Percentiles rank a stretch among this genome's conserved stretches.
Evolutionary conservation across 306 rosid species (phyloP).

Genomic region (Dryas alaskensis): DNA sequence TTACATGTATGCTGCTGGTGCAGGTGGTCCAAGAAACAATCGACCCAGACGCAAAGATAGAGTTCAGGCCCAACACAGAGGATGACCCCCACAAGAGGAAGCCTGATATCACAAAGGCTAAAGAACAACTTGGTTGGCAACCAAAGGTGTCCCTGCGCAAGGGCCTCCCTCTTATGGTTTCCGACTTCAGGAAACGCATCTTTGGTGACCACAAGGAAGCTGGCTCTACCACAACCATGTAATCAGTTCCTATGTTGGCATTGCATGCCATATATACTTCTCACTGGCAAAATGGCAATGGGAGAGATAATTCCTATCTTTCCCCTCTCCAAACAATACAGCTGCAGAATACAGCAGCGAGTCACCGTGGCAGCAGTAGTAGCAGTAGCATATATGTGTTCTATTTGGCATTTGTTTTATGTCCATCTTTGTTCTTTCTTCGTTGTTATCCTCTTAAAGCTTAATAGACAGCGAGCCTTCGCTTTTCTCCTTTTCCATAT

Average conservation of each 20-base stretch:
- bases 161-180: slow-evolving; percentile 95
- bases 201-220: slow-evolving; percentile 88
- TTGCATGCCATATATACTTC: slow-evolving; percentile 11
- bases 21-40: slow-evolving; percentile 98
- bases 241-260: slow-evolving; percentile 21
- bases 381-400: slow-evolving; percentile 17
- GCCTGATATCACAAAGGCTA: slow-evolving; percentile 81
- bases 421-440: slow-evolving; percentile 14
- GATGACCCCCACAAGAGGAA: slow-evolving; percentile 99
- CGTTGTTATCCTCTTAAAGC: slow-evolving; percentile 10
- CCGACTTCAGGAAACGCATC: slow-evolving; percentile 85
- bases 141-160: slow-evolving; percentile 83
- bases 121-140: slow-evolving; percentile 86
- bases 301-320: slow-evolving; percentile 23
- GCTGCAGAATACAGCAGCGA: slow-evolving; percentile 8
- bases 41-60: slow-evolving; percentile 89
- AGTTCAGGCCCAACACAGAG: slow-evolving; percentile 84
- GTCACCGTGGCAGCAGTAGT: neutral
- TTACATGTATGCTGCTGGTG: neutral
- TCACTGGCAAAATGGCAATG: neutral
- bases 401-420: slow-evolving; percentile 10
- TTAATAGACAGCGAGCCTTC: slow-evolving; percentile 27
- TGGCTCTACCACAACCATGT: slow-evolving; percentile 33
- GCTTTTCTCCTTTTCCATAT: neutral
- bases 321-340: neutral